These are phyloP conservation scores for Sclerospora graminicola DNA, from an alignment of 352 stramenopile species.

Conservation along the genomic window DNA sequence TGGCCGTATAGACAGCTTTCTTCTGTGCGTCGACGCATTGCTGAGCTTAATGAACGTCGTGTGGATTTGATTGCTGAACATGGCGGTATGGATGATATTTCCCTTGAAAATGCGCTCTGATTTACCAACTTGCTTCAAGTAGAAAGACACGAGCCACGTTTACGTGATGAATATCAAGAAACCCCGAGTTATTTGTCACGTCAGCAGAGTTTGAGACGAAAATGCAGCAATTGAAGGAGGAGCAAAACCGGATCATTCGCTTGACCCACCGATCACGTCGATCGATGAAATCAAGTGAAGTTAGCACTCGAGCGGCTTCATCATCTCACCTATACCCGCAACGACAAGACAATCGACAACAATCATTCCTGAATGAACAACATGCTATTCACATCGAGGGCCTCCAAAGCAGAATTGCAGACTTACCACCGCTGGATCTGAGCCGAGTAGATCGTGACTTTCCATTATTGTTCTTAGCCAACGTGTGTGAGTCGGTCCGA, in stretches of 20 bases:
- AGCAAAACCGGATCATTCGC: conserved; percentile 21
- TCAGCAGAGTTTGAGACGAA: conserved; percentile 5
- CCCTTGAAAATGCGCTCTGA: not conserved
- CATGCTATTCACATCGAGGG: conserved; percentile 2
- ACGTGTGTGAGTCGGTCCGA: conserved; percentile 23
- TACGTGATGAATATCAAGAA: not conserved
- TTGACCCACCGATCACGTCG: conserved; percentile 8
- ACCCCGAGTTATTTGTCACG: not conserved
- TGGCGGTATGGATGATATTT: conserved; percentile 3
- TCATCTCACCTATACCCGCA: not conserved
- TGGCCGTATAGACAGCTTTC: conserved; percentile 66
- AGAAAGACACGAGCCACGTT: not conserved
- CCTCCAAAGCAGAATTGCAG: not conserved
- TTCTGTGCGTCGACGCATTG: conserved; percentile 45
- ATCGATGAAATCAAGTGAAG: not conserved
- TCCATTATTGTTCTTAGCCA: conserved; percentile 21
- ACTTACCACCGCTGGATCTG: conserved; percentile 6
- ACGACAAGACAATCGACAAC: not conserved
- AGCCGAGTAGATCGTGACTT: conserved; percentile 14
- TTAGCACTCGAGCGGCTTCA: not conserved
- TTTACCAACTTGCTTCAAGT: not conserved
- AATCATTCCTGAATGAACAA: not conserved
- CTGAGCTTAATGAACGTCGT: conserved; percentile 15
- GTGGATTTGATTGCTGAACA: not conserved
- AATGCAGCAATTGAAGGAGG: conserved; percentile 18